phyloP scores from a whole-genome alignment of 768 basidiomycete genomes.

The Kwoniella botswanensis region DNA sequence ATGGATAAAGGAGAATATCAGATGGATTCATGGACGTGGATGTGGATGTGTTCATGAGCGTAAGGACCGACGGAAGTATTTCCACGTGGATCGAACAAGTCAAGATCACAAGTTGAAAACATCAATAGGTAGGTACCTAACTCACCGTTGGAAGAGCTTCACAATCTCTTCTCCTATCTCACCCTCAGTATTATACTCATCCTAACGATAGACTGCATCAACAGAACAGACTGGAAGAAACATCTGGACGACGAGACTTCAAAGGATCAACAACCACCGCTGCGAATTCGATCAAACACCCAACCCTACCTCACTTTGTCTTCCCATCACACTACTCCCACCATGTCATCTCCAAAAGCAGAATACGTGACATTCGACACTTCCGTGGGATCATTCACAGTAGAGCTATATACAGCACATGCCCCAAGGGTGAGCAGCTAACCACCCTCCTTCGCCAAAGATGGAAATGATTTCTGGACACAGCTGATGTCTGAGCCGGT shows the following conservation, averaged over 20 bases:
- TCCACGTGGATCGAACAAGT: constrained; percentile 13
- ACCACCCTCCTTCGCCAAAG: too few relatives aligned
- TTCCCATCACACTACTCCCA: neutral
- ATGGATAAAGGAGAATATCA: neutral
- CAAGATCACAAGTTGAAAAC: neutral
- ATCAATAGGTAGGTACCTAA: too few relatives aligned
- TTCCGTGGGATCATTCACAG: constrained; percentile 64
- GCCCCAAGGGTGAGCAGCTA: constrained; percentile 68
- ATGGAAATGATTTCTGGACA: too few relatives aligned
- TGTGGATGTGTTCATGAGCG: constrained; percentile 4
- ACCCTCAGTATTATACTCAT: too few relatives aligned
- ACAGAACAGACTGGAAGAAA: too few relatives aligned
- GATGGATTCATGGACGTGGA: constrained; percentile 1
- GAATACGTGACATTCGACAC: constrained; percentile 55
- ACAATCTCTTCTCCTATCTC: too few relatives aligned
- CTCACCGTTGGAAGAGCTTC: too few relatives aligned
- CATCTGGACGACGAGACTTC: too few relatives aligned
- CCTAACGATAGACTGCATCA: too few relatives aligned
- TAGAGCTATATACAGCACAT: constrained; percentile 92
- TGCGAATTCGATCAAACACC: too few relatives aligned
- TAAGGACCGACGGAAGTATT: constrained; percentile 12
- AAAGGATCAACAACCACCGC: too few relatives aligned
- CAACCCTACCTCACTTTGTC: neutral
- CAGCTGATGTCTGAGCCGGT: neutral
- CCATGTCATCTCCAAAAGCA: constrained; percentile 35